Percentiles rank a stretch among this genome's conserved stretches.
These are phyloP conservation scores for Picea glauca DNA, from an alignment of 75 land plant genomes.

Conservation along the genomic window DNA sequence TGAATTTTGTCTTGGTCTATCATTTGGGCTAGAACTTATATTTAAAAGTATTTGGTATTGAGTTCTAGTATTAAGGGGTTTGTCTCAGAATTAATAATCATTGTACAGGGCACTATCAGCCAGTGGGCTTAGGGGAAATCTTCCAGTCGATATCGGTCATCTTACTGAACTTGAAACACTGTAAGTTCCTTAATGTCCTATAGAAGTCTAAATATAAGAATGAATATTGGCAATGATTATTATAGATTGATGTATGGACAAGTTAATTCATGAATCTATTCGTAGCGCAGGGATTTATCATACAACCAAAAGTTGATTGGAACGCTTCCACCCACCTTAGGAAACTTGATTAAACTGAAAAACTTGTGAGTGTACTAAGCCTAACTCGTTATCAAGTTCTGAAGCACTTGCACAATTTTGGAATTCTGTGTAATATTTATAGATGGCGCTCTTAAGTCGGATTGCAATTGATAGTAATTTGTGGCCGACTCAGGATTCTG, in stretches of 20 bases:
- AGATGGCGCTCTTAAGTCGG: not conserved
- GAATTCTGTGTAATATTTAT: not conserved
- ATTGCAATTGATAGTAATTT: not conserved
- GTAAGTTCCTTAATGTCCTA: not conserved
- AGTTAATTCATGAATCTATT: not conserved
- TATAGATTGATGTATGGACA: not conserved
- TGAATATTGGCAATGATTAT: not conserved
- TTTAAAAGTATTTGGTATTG: too few relatives aligned
- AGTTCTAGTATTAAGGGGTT: too few relatives aligned
- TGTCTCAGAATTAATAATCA: too few relatives aligned
- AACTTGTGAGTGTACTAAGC: not conserved
- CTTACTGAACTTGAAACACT: not conserved
- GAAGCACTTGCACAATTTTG: not conserved
- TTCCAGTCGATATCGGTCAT: slow-evolving; percentile 5
- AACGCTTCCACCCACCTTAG: slow-evolving; percentile 3
- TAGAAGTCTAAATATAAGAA: not conserved
- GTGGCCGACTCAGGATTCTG: not conserved
- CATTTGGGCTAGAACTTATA: not conserved
- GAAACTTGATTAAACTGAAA: not conserved
- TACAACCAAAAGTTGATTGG: slow-evolving; percentile 3
- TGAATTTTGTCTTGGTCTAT: not conserved
- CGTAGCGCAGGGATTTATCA: slow-evolving; percentile 9
- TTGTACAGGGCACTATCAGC: slow-evolving; percentile 1
- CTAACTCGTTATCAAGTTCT: not conserved
- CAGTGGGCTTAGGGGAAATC: not conserved